A percentile compares a stretch with the other conserved stretches of the same genome.
phyloP scores from a whole-genome alignment of 257 asterid species.

The Lycium ferocissimum region DNA sequence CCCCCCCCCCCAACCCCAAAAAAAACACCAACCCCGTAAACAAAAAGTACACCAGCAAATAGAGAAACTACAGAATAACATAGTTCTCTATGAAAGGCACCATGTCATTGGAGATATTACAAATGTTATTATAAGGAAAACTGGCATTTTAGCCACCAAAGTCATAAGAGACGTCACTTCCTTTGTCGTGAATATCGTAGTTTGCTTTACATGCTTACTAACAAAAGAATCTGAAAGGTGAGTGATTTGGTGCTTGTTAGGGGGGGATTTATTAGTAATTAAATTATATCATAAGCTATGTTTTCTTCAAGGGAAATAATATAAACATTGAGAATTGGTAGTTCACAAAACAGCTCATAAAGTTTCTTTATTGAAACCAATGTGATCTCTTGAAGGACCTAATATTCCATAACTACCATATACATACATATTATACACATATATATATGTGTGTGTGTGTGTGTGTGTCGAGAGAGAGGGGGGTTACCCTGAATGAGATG shows the following conservation, averaged over 20 bases:
- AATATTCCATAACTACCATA: neutral
- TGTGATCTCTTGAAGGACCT: conserved; percentile 16
- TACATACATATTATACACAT: no score
- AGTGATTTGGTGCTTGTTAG: neutral
- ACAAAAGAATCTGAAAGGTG: neutral
- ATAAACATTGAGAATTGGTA: conserved; percentile 17
- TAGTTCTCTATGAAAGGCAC: conserved; percentile 2
- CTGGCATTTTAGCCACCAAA: neutral
- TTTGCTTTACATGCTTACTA: neutral
- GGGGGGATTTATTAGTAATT: neutral
- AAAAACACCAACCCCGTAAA: neutral
- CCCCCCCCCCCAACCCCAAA: neutral
- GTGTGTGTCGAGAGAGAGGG: conserved; percentile 31
- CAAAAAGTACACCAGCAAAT: neutral
- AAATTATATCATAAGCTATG: neutral
- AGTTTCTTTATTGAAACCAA: conserved; percentile 14
- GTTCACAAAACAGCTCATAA: conserved; percentile 4
- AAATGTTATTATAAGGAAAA: neutral
- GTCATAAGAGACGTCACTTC: neutral
- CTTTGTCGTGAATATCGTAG: neutral
- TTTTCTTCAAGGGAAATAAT: neutral
- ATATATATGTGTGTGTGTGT: no score
- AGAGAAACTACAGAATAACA: conserved; percentile 17
- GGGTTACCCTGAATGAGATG: conserved; percentile 72
- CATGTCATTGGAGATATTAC: neutral